A percentile compares a stretch with the other conserved stretches of the same genome.
phyloP scores from a whole-genome alignment of 306 rosid genomes.

The Vicia villosa region DNA sequence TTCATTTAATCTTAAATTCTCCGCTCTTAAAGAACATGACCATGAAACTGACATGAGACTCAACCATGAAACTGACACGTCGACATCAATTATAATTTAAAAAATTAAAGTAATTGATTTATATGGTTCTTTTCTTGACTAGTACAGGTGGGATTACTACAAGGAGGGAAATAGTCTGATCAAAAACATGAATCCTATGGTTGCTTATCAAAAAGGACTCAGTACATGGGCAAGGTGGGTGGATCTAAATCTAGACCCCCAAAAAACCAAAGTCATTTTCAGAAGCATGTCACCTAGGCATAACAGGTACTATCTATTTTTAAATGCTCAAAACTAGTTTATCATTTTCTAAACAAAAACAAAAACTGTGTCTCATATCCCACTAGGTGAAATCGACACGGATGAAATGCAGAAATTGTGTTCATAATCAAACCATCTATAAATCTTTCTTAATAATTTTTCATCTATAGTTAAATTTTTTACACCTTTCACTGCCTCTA shows the following conservation, averaged over 20 bases:
- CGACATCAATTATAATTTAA: no score
- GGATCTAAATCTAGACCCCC: constrained; percentile 79
- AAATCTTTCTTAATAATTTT: background rate
- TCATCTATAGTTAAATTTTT: background rate
- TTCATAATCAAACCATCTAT: background rate
- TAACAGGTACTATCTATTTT: constrained; percentile 61
- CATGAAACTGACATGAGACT: background rate
- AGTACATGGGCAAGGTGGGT: constrained; percentile 98
- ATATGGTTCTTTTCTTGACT: constrained; percentile 12
- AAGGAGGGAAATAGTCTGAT: constrained; percentile 65
- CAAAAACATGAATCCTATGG: constrained; percentile 81
- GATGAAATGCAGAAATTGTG: background rate
- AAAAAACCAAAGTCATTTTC: constrained; percentile 67
- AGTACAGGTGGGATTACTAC: constrained; percentile 89
- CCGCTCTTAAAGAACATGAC: background rate
- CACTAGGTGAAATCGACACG: background rate
- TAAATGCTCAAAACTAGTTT: constrained; percentile 3
- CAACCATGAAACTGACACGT: no score
- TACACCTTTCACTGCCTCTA: background rate
- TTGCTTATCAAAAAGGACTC: constrained; percentile 94
- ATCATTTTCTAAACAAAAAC: background rate
- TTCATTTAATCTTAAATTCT: constrained; percentile 2
- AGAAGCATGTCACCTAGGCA: constrained; percentile 97
- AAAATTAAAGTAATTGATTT: background rate
- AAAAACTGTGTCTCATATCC: background rate